Conservation (phyloP, 2,329 filamentous ascomycete species). For the Colletotrichum sp. region DNA sequence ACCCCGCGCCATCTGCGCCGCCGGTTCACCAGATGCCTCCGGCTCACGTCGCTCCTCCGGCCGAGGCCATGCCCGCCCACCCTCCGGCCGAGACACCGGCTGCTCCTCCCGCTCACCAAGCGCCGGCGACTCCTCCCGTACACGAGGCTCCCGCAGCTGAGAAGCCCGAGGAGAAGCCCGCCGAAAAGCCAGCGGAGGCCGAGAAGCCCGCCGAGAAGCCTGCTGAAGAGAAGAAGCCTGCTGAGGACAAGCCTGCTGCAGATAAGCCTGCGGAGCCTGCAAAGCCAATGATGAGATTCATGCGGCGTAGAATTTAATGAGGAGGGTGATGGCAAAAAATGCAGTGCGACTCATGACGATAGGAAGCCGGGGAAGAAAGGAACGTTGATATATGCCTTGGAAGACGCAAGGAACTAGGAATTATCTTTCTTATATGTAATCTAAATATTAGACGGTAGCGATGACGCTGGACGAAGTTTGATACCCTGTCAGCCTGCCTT, state of each 20-base stretch:
- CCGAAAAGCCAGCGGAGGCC: not conserved
- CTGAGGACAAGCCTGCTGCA: not conserved
- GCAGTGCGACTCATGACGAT: not conserved
- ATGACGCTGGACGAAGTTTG: conserved; percentile 18
- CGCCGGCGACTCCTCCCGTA: not conserved
- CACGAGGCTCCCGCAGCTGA: not conserved
- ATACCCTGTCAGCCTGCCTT: conserved; percentile 16
- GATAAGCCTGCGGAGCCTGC: not conserved
- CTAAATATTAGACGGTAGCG: conserved; percentile 16
- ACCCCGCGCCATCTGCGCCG: not conserved
- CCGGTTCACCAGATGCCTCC: not conserved
- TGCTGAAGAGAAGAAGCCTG: not conserved
- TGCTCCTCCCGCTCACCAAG: not conserved
- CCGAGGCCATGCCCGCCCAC: conserved; percentile 1
- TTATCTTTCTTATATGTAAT: conserved; percentile 19
- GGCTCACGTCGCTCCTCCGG: not conserved
- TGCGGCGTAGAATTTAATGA: not conserved
- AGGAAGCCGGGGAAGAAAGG: not conserved
- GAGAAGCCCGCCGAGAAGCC: not conserved
- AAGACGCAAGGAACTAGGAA: not conserved
- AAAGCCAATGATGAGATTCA: conserved; percentile 12
- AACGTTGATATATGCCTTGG: not conserved
- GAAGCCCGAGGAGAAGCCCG: not conserved
- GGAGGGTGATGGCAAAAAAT: not conserved
- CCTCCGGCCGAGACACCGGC: not conserved